Evolutionary conservation across 2,329 filamentous ascomycete genomes (phyloP).

Genomic region (Ramichloridium luteum): DNA sequence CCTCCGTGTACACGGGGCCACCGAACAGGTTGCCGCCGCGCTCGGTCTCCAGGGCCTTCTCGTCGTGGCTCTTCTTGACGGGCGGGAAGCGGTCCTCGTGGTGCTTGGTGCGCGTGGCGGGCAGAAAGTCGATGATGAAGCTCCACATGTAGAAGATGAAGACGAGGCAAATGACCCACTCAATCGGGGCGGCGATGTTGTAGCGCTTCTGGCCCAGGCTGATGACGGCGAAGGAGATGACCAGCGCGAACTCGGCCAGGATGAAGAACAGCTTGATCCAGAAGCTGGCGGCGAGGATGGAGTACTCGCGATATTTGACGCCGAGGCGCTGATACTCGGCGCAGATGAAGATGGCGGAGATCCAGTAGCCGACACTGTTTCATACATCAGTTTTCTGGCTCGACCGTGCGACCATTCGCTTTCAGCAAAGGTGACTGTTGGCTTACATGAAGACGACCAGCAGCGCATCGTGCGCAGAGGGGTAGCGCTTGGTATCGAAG

Average conservation of each 20-base stretch:
- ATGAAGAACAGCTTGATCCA: slow-evolving; percentile 76
- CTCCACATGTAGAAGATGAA: slow-evolving; percentile 70
- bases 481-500: slow-evolving; percentile 65
- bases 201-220: slow-evolving; percentile 17
- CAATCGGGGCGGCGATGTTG: slow-evolving; percentile 62
- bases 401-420: no score
- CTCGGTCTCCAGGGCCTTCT: slow-evolving; percentile 20
- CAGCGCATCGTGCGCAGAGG: slow-evolving; percentile 57
- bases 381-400: no score
- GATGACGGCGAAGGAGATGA: slow-evolving; percentile 52
- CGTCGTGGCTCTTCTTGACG: slow-evolving; percentile 27
- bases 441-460: slow-evolving; percentile 59
- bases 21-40: slow-evolving; percentile 18
- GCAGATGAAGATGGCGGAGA: slow-evolving; percentile 76
- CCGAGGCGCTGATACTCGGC: slow-evolving; percentile 76
- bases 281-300: slow-evolving; percentile 62
- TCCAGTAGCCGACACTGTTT: slow-evolving; percentile 57
- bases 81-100: slow-evolving; percentile 24
- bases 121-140: slow-evolving; percentile 73
- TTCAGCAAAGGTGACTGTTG: neutral
- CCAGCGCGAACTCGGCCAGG: slow-evolving; percentile 59
- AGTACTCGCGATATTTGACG: slow-evolving; percentile 60
- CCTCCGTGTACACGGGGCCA: slow-evolving; percentile 22
- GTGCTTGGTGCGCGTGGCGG: slow-evolving; percentile 53
- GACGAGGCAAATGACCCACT: slow-evolving; percentile 65